These are phyloP conservation scores for Vitis hybrid DNA, from an alignment of 177 flowering plant genomes.

Conservation along the genomic window DNA sequence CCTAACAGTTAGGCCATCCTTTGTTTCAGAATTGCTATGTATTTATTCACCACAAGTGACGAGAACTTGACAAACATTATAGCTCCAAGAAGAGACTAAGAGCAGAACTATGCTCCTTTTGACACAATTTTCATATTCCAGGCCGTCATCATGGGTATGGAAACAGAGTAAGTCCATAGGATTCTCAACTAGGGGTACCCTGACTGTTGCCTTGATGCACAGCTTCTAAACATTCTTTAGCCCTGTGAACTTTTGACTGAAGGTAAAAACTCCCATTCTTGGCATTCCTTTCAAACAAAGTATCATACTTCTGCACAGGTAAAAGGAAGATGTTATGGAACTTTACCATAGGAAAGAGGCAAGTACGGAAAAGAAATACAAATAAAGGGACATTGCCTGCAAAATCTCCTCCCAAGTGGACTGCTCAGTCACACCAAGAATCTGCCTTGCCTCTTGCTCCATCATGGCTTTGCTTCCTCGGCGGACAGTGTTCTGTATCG, in stretches of 20 bases:
- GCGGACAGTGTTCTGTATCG: conserved; percentile 18
- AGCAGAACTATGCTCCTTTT: no score
- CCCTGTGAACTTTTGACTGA: conserved; percentile 22
- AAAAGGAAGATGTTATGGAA: neutral
- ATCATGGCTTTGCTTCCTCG: conserved; percentile 24
- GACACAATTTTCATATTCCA: no score
- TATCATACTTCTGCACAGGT: conserved; percentile 14
- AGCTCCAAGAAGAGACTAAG: no score
- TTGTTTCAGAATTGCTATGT: no score
- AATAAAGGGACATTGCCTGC: conserved; percentile 7
- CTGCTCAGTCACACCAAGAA: conserved; percentile 23
- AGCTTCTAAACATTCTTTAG: conserved; percentile 15
- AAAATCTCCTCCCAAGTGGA: conserved; percentile 26
- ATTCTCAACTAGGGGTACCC: conserved; percentile 9
- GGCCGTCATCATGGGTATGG: neutral
- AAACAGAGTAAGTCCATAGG: neutral
- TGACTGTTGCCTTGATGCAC: conserved; percentile 4
- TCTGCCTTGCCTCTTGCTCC: conserved; percentile 27
- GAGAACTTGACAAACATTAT: no score
- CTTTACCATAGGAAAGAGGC: neutral
- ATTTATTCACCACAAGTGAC: no score
- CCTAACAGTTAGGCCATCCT: no score
- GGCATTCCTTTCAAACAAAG: conserved; percentile 16
- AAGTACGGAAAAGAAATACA: neutral
- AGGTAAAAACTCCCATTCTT: conserved; percentile 19